Evolutionary conservation across 2,329 filamentous ascomycete species (phyloP).

Genomic region (Alternaria dauci): DNA sequence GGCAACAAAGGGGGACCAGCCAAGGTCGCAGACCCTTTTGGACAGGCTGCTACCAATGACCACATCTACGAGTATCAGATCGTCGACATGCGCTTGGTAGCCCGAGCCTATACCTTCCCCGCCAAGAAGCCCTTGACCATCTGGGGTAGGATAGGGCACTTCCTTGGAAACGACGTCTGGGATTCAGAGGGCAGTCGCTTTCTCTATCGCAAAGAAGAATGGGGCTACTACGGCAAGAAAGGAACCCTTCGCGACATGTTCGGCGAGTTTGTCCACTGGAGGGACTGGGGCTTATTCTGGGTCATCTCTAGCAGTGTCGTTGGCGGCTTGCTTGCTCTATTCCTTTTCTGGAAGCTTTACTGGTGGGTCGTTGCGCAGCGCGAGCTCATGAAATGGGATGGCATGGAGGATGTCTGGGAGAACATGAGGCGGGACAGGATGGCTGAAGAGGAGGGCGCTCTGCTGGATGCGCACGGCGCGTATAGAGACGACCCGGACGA

Average conservation of each 20-base stretch:
- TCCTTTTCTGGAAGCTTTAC: conserved; percentile 29
- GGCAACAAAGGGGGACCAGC: conserved; percentile 12
- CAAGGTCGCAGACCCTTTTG: conserved; percentile 31
- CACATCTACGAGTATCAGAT: conserved; percentile 37
- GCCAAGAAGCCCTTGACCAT: conserved; percentile 15
- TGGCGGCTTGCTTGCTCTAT: conserved; percentile 29
- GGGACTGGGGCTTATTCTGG: conserved; percentile 34
- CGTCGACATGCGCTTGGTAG: conserved; percentile 31
- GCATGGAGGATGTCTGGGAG: conserved; percentile 47
- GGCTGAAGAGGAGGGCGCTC: conserved; percentile 35
- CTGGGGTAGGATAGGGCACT: conserved; percentile 31
- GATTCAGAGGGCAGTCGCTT: conserved; percentile 33
- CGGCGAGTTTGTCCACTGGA: conserved; percentile 37
- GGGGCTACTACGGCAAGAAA: conserved; percentile 43
- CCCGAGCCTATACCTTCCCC: conserved; percentile 34
- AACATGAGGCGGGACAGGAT: conserved; percentile 33
- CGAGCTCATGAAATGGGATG: conserved; percentile 44
- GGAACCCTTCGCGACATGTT: conserved; percentile 40
- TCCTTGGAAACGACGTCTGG: conserved; percentile 42
- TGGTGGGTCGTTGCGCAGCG: conserved; percentile 34
- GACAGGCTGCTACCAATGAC: conserved; percentile 21
- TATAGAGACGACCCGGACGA: conserved; percentile 41
- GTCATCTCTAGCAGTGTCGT: conserved; percentile 29
- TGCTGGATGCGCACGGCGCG: conserved; percentile 24
- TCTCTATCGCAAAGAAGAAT: conserved; percentile 39